phyloP scores from a whole-genome alignment of 768 basidiomycete species.

The Tricholomella constricta region DNA sequence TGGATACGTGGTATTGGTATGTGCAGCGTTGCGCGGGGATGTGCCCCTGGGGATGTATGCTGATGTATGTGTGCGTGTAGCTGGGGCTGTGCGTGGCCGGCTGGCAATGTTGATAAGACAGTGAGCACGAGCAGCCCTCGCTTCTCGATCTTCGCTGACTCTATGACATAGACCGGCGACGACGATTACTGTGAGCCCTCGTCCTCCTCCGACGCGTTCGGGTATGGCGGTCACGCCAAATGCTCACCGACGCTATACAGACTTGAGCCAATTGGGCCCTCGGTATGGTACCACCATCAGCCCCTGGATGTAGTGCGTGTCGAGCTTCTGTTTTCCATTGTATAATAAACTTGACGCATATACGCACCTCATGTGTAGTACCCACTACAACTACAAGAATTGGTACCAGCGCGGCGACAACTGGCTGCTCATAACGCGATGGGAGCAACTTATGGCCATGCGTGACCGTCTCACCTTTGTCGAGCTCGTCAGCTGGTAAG shows the following conservation, averaged over 20 bases:
- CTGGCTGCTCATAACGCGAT: constrained; percentile 67
- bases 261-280: constrained; percentile 43
- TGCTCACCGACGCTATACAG: too few relatives aligned
- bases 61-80: constrained; percentile 19
- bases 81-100: constrained; percentile 69
- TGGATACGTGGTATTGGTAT: constrained; percentile 54
- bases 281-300: constrained; percentile 49
- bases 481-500: constrained; percentile 71
- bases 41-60: neutral
- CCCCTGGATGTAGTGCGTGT: constrained; percentile 46
- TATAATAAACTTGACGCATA: too few relatives aligned
- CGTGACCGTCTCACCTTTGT: constrained; percentile 55
- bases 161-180: constrained; percentile 37
- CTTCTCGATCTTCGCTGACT: constrained; percentile 3
- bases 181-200: constrained; percentile 47
- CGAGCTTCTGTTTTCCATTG: neutral
- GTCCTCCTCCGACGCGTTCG: too few relatives aligned
- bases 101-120: constrained; percentile 44
- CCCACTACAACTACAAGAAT: constrained; percentile 61
- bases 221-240: too few relatives aligned
- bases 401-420: constrained; percentile 67
- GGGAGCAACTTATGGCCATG: constrained; percentile 68
- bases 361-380: too few relatives aligned
- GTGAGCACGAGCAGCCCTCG: constrained; percentile 26
- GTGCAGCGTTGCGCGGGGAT: constrained; percentile 15